Base-by-base conservation (phyloP, 1,284 basidiomycete genomes). In the Moesziomyces sp. region DNA sequence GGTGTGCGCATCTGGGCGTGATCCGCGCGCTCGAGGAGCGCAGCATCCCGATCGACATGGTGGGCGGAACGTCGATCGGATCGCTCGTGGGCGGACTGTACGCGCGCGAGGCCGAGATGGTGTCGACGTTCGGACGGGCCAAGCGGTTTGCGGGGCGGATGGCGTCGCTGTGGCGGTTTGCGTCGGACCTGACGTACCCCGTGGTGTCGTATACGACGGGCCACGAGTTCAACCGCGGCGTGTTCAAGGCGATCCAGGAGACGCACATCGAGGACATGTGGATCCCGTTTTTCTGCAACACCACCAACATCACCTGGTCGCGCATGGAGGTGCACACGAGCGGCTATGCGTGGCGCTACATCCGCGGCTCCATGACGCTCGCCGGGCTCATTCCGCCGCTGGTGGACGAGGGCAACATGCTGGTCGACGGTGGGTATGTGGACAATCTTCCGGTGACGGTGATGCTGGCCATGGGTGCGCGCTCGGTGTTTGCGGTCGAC, bases 281-380 rank as follows among this genome's bases (percentile, higher is more conserved):
- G 97, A 88, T 99, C 5, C 96, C 97, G 2, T 99, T 91, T 86
- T 99, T 95, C 86, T 97, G 94, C 86, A 98, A 98, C 81, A 94
- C 95, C 8, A 97, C 97, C n/a, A 98, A 98, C 82, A 97, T 99
- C 83, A 95, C 92, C 52, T 94, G 93, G 62, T 97, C 94, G 11
- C 88, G 91, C 6, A 98, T 99, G 94, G 94, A 98, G 83, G 91
- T 98, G 44, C 97, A 99, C 81, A 92, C 96, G 67, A 93, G 92
- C 6, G 95, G 95, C 11, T 97, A 97, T 59, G 85, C 83, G 0
- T 85, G 84, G 83, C 78, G 83, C 18, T 88, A 88, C 71, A 84
- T 87, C 89, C 93, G 96, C 59, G 97, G 94, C 6, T 97, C 94
- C 1, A 99, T 99, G 97, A 94, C 96, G 0, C 86, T 99, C 65